Evolutionary conservation across 2,329 filamentous ascomycete genomes (phyloP), one percentile per base, ranked within the genome.

Genomic region (Neurospora sp.): DNA sequence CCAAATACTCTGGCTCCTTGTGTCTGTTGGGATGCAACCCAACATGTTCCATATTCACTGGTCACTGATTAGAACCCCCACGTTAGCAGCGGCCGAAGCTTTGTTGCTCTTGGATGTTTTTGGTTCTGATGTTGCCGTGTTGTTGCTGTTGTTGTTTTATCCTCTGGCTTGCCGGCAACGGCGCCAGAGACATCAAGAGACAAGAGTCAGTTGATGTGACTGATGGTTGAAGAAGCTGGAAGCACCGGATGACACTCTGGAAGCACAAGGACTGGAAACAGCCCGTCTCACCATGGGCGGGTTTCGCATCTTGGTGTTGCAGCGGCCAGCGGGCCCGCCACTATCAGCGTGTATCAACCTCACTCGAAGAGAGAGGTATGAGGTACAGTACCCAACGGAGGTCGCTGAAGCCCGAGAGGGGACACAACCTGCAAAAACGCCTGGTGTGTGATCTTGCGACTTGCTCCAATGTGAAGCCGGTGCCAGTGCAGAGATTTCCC

Each of bases 391-490:
- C 58, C 43, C 43, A 68, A 69, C 69, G 38, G 69, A 71, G 69
- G 68, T 62, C 62, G 67, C 52, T 62, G 68, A 68, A 67, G 68
- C 66, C 67, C 67, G 67, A 72, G 70, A 72, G 70, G 70, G 69
- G 73, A 74, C 58, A 67, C 68, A 72, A 68, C 42, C 69, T 68
- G 66, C 68, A 73, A 33, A 73, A 75, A 74, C 71, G 70, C 72
- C 72, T 74, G 73, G 73, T 74, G 23, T 62, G 52, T 33, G 52
- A 62, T 33, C 52, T 62, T 62, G 13, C 52, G 52, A 62, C 52
- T 33, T 62, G 52, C 23, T 62, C 23, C 23, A 62, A 62, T 62
- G 52, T 33, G 52, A 62, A 33, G 52, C 23, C 52, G 7, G 52
- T 33, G 52, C 52, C 13, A 62, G 52, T 62, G 23, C 52, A 62